Base-by-base conservation (phyloP, 495 filamentous ascomycete species). In the Rhizodiscina lignyota region DNA sequence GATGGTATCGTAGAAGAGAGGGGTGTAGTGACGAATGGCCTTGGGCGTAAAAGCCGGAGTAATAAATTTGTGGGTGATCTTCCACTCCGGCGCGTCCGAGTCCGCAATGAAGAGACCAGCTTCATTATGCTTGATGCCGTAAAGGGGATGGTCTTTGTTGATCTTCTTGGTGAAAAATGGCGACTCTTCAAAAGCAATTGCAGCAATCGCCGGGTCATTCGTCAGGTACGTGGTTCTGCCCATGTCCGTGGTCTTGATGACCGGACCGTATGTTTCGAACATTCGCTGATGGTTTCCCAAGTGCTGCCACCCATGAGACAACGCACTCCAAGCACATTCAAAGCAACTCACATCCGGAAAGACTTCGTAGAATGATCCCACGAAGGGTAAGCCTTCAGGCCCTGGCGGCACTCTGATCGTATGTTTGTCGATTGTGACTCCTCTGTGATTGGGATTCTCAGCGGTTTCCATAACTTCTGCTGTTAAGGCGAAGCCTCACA, bases 241-340 rank as follows among this genome's bases (percentile, higher is more conserved):
- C 47, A 72, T 55, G 45, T 63, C 68, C 21, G 41, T 64, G 0
- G 69, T 70, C 42, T 68, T 65, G 51, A 71, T 54, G 21, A 74
- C 40, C 0, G 55, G 55, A 3, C 69, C 69, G 46, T 70, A 72
- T 21, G 56, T 45, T 4, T 58, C 50, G 40, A 70, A 72, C 0
- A 72, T 61, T 1, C 68, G 60, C 22, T 70, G 51, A 44, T 72
- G 61, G 51, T 74, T 74, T 4, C 69, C 69, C 0, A 72, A 48
- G 39, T 67, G 67, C n/a, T n/a, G n/a, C n/a, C n/a, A n/a, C n/a
- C n/a, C n/a, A n/a, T n/a, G n/a, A n/a, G n/a, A n/a, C n/a, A n/a
- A n/a, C n/a, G n/a, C n/a, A n/a, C n/a, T n/a, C n/a, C n/a, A n/a
- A n/a, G n/a, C n/a, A n/a, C n/a, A n/a, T n/a, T n/a, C n/a, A n/a